Percentiles rank a stretch among this genome's conserved stretches.
Evolutionary conservation across 768 basidiomycete species (phyloP).

Genomic region (Lactarius psammicola): DNA sequence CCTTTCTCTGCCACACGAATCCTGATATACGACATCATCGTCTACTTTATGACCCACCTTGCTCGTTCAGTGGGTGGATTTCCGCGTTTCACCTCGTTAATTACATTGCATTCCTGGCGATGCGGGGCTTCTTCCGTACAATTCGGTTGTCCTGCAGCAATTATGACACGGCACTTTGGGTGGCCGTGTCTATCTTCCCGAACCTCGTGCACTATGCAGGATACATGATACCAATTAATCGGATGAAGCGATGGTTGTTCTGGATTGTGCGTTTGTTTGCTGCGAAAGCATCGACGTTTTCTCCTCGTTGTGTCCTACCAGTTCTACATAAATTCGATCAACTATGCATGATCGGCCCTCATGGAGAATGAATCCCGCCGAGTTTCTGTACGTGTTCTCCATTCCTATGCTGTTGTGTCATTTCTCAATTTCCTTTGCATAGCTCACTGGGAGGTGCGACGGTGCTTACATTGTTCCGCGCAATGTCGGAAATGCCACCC

Average conservation of each 20-base stretch:
- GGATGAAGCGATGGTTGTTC: slow-evolving; percentile 83
- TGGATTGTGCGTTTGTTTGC: slow-evolving; percentile 70
- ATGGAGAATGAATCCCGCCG: slow-evolving; percentile 89
- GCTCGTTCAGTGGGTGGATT: slow-evolving; percentile 43
- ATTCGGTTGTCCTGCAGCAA: slow-evolving; percentile 57
- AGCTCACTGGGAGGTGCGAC: slow-evolving; percentile 66
- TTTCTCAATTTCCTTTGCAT: background rate
- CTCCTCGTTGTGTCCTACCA: slow-evolving; percentile 36
- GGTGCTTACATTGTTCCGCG: slow-evolving; percentile 65
- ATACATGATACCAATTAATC: slow-evolving; percentile 62
- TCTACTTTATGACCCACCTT: slow-evolving; percentile 68
- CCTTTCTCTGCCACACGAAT: slow-evolving; percentile 65
- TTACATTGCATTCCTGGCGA: slow-evolving; percentile 62
- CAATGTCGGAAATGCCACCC: slow-evolving; percentile 51
- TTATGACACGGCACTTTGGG: slow-evolving; percentile 55
- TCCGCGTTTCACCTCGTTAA: slow-evolving; percentile 66
- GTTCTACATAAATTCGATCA: slow-evolving; percentile 74
- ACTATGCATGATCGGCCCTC: slow-evolving; percentile 60
- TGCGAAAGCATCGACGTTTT: slow-evolving; percentile 25
- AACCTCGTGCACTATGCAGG: slow-evolving; percentile 74
- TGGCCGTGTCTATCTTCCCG: slow-evolving; percentile 48
- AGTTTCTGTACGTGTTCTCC: slow-evolving; percentile 34
- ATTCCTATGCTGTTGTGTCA: slow-evolving; percentile 37
- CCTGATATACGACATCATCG: slow-evolving; percentile 61
- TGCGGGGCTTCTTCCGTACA: slow-evolving; percentile 86